Base-by-base conservation (phyloP, 768 basidiomycete genomes). In the Coprinellus micaceus region DNA sequence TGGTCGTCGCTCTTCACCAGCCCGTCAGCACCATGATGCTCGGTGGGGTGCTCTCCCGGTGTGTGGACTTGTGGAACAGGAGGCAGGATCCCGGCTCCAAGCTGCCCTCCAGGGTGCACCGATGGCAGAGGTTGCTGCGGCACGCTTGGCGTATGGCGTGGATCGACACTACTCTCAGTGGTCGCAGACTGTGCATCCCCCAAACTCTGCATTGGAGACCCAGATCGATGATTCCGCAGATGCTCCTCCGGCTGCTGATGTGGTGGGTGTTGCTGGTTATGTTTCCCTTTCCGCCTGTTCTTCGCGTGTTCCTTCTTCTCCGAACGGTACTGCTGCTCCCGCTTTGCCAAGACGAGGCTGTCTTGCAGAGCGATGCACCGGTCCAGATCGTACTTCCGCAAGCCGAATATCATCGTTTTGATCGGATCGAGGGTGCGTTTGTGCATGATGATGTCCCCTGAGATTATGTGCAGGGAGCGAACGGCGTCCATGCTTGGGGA, bases 351-450 rank as follows among this genome's bases (percentile, higher is more conserved):
- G 28, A 52, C 57, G 37, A 57, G 40, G 25, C 60, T 62, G 40
- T 67, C 66, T 21, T 61, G 61, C 37, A 71, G 56, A 12, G 70
- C 70, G 13, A 63, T 61, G 26, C 63, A 66, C 30, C 67, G 59
- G 39, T 87, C 83, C 24, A 79, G 66, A 58, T 90, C 88, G 61
- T 89, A 84, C 19, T 81, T 75, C 28, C 88, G 71, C 40, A 90
- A 66, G 2, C 83, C 82, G 56, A 82, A 83, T 28, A 89, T 76
- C 63, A 89, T 72, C 2, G 82, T 79, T 66, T 84, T 85, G 66
- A 89, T 78, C 0, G 88, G 86, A 26, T 85, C 82, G 4, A 88
- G 75, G 3, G 87, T 87, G 17, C 86, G 79, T 64, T 86, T 89
- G 66, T 85, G 84, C 58, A 87, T 71, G 51, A 84, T 83, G 10